Evolutionary conservation across 2,329 filamentous ascomycete species (phyloP), one percentile per base, ranked within the genome.

Genomic region (Pseudogymnoascus sp.): DNA sequence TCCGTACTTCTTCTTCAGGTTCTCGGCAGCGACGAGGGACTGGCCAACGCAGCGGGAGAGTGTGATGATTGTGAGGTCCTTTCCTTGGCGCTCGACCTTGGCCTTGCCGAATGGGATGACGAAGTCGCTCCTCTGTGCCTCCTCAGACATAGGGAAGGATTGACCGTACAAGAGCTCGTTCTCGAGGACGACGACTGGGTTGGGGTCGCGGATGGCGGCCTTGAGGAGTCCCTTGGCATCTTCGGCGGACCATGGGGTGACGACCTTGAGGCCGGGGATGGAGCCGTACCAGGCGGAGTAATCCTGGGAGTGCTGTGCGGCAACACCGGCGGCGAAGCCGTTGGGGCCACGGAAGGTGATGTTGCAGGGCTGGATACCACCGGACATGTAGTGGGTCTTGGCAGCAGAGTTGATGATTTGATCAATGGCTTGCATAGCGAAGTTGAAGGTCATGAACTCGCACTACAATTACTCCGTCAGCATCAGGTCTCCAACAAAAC

Each of bases 401-500:
- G 92, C 94, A 71, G 84, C 94, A 59, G 93, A 97, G 87, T 99
- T 99, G 86, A 99, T 92, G 75, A 99, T 91, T 78, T 99, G 94
- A 77, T 99, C 94, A 78, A 99, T 99, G 75, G 94, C 91, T 82
- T 99, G 94, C 94, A 99, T 99, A 78, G 94, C 93, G 76, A 97
- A 97, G 86, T 99, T 99, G 87, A 96, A 97, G 73, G 94, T 99
- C 94, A 99, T 99, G 84, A 99, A 99, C 82, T 99, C 94, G 85
- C 90, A 94, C 91, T 94, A 68, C 41, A 31, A 62, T 61, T 58
- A 63, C 49, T 62, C 41, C 62, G 39, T 66, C 62, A 68, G 66
- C 62, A 64, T 60, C 58, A 39, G 45, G n/a, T 19, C 19, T 31
- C 26, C 10, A 21, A 43, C 16, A 23, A 31, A 59, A 29, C 41